A percentile compares a stretch with the other conserved stretches of the same genome.
These are phyloP conservation scores for Biancaea sappan DNA, from an alignment of 306 rosid genomes.

Conservation along the genomic window DNA sequence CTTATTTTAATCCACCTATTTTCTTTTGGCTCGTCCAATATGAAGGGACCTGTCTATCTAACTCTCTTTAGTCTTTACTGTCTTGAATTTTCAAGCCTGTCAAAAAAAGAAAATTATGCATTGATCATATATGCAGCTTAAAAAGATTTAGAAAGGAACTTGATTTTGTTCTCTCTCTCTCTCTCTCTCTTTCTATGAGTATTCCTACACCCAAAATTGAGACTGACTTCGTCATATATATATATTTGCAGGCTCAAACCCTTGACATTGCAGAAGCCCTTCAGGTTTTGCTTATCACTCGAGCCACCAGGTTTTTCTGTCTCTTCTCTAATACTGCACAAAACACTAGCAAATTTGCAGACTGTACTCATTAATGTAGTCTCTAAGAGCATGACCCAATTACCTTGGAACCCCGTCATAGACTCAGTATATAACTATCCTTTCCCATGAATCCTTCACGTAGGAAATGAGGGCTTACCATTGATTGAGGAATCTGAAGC, in stretches of 20 bases:
- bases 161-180: background rate
- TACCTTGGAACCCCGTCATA: background rate
- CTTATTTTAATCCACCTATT: constrained; percentile 46
- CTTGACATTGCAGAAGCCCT: too few relatives aligned
- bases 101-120: background rate
- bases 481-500: constrained; percentile 61
- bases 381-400: background rate
- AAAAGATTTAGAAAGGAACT: constrained; percentile 12
- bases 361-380: background rate
- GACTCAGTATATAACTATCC: background rate
- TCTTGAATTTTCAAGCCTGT: constrained; percentile 53
- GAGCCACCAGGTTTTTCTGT: too few relatives aligned
- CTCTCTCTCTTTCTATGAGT: too few relatives aligned
- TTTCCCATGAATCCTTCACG: constrained; percentile 18
- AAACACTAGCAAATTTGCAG: background rate
- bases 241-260: too few relatives aligned
- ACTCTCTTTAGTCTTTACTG: constrained; percentile 26
- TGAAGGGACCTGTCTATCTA: constrained; percentile 40
- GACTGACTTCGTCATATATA: too few relatives aligned
- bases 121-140: constrained; percentile 12
- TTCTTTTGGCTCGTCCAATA: constrained; percentile 44
- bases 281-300: too few relatives aligned
- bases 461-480: constrained; percentile 50
- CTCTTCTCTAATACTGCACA: background rate
- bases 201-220: too few relatives aligned